Conservation (phyloP, 768 basidiomycete species). For the Mycena chlorophos region DNA sequence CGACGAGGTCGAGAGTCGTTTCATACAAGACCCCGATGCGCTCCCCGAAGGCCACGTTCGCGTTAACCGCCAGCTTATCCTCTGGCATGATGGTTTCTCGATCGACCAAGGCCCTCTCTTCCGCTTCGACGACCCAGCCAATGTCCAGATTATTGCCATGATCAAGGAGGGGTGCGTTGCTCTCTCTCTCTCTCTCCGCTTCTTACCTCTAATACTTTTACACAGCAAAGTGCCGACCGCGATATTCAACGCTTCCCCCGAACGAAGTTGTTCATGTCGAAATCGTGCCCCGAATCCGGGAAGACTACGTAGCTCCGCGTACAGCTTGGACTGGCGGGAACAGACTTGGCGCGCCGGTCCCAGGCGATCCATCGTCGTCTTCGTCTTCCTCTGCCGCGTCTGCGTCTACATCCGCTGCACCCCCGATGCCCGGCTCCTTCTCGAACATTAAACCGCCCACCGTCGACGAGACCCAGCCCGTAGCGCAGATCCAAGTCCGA, state of each 20-base stretch:
- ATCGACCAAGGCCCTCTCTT: constrained; percentile 87
- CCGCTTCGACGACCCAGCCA: constrained; percentile 77
- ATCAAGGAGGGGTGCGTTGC: constrained; percentile 75
- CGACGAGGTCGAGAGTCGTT: constrained; percentile 81
- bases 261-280: constrained; percentile 90
- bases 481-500: constrained; percentile 87
- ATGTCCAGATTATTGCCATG: constrained; percentile 66
- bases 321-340: constrained; percentile 33
- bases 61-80: constrained; percentile 73
- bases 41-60: constrained; percentile 48
- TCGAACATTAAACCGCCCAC: constrained; percentile 46
- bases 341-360: constrained; percentile 78
- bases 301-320: constrained; percentile 69
- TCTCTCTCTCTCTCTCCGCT: background rate
- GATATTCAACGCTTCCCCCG: constrained; percentile 69
- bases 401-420: constrained; percentile 41
- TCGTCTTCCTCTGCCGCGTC: too few species aligned
- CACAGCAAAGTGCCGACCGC: constrained; percentile 74
- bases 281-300: constrained; percentile 69
- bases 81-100: constrained; percentile 93
- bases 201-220: constrained; percentile 48
- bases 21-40: constrained; percentile 71
- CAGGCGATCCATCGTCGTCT: too few species aligned
- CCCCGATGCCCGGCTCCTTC: constrained; percentile 23
- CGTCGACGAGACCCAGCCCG: constrained; percentile 80